Conservation (phyloP, 352 stramenopile genomes). For the Globisporangium viniferum region DNA sequence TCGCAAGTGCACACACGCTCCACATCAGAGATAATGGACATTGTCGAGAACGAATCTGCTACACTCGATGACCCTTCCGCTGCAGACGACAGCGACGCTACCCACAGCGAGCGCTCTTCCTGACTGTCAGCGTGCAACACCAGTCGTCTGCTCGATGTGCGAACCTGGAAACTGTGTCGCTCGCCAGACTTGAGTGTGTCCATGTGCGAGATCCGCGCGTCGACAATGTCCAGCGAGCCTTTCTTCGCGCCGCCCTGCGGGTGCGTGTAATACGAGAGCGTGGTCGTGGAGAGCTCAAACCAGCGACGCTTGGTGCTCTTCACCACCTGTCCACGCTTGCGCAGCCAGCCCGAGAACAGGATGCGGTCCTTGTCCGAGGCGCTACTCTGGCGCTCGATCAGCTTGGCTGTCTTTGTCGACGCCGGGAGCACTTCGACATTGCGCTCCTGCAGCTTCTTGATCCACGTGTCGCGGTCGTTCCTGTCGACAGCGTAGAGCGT, state of each 20-base stretch:
- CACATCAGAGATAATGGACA: slow-evolving; percentile 28
- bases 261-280: slow-evolving; percentile 76
- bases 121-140: slow-evolving; percentile 83
- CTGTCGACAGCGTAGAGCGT: slow-evolving; percentile 77
- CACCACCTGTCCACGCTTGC: slow-evolving; percentile 80
- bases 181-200: slow-evolving; percentile 83
- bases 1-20: slow-evolving; percentile 61
- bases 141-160: slow-evolving; percentile 50
- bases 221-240: slow-evolving; percentile 59
- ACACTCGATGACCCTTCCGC: slow-evolving; percentile 30
- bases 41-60: slow-evolving; percentile 15
- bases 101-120: slow-evolving; percentile 79
- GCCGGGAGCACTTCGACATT: slow-evolving; percentile 60
- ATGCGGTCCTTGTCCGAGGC: slow-evolving; percentile 49
- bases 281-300: slow-evolving; percentile 74
- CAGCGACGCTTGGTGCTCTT: slow-evolving; percentile 85
- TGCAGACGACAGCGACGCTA: slow-evolving; percentile 66
- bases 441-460: slow-evolving; percentile 73
- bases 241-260: slow-evolving; percentile 72
- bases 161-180: slow-evolving; percentile 77
- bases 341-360: slow-evolving; percentile 78
- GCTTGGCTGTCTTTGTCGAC: slow-evolving; percentile 47
- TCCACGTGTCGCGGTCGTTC: slow-evolving; percentile 80
- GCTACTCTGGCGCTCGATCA: slow-evolving; percentile 53
- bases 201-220: slow-evolving; percentile 52